phyloP scores from a whole-genome alignment of 2,329 filamentous ascomycete species.

The Zymoseptoria passerinii region DNA sequence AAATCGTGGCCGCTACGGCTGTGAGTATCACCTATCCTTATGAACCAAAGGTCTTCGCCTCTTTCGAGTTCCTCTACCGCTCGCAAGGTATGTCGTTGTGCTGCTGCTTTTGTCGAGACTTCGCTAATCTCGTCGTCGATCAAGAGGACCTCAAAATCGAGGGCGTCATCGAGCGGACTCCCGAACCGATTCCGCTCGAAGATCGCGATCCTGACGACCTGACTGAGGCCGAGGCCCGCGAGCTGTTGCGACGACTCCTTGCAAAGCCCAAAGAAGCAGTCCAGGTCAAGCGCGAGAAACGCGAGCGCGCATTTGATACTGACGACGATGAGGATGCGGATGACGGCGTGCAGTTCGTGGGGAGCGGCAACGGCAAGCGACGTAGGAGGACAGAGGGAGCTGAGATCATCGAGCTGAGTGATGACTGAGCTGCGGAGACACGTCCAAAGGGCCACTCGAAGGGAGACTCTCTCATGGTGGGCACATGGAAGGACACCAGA shows the following conservation, averaged over 20 bases:
- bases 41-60: constrained; percentile 14
- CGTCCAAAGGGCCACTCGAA: not conserved
- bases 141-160: constrained; percentile 23
- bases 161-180: constrained; percentile 20
- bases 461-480: too few species aligned
- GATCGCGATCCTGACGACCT: constrained; percentile 22
- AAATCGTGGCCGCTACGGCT: not conserved
- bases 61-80: constrained; percentile 21
- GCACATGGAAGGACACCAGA: too few species aligned
- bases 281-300: constrained; percentile 18
- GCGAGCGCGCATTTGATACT: not conserved
- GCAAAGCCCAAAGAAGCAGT: constrained; percentile 1
- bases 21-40: constrained; percentile 9
- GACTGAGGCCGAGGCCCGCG: constrained; percentile 16
- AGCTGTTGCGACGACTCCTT: constrained; percentile 13
- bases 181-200: constrained; percentile 20
- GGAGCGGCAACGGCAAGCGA: not conserved
- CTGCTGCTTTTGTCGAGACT: not conserved
- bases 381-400: not conserved
- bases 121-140: not conserved
- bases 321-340: not conserved
- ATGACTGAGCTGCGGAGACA: not conserved
- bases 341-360: not conserved
- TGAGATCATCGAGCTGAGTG: not conserved
- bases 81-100: constrained; percentile 5